Evolutionary conservation across 2,329 filamentous ascomycete genomes (phyloP).

Genomic region (Hypoxylon sp.): DNA sequence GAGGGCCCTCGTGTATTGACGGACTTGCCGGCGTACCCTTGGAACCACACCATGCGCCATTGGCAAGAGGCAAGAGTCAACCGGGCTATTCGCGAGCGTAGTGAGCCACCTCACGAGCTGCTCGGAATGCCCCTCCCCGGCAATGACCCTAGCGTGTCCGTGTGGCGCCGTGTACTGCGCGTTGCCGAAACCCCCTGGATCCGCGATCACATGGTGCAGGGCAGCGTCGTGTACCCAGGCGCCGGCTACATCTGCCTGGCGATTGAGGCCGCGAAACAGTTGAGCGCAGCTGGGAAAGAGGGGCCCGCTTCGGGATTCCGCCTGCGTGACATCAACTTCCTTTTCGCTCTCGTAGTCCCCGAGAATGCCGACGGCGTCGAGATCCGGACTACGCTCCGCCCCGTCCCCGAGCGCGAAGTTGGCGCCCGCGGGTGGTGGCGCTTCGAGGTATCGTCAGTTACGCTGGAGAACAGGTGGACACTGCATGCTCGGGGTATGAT

Average conservation of each 20-base stretch:
- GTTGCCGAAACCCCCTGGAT: slow-evolving; percentile 28
- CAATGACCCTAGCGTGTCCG: neutral
- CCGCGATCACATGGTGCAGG: slow-evolving; percentile 25
- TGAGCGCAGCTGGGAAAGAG: neutral
- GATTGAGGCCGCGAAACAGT: slow-evolving; percentile 26
- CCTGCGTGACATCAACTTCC: slow-evolving; percentile 25
- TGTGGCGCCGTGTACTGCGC: slow-evolving; percentile 22
- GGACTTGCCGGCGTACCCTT: slow-evolving; percentile 31
- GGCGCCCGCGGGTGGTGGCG: slow-evolving; percentile 6
- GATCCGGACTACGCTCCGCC: slow-evolving; percentile 19
- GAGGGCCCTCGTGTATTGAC: slow-evolving; percentile 1
- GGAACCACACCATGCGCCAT: slow-evolving; percentile 25
- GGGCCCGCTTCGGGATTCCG: neutral
- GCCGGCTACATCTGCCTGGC: slow-evolving; percentile 32
- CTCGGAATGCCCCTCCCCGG: slow-evolving; percentile 18
- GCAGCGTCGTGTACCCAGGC: slow-evolving; percentile 24
- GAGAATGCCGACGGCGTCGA: slow-evolving; percentile 26
- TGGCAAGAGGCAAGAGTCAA: slow-evolving; percentile 32
- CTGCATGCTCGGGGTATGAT: slow-evolving; percentile 26
- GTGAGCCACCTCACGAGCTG: slow-evolving; percentile 23
- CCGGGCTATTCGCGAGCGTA: slow-evolving; percentile 10
- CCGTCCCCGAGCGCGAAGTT: neutral
- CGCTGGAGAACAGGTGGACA: slow-evolving; percentile 22
- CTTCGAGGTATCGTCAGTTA: slow-evolving; percentile 22
- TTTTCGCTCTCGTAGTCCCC: slow-evolving; percentile 17